These are phyloP conservation scores for Russula griseocarnosa DNA, from an alignment of 768 basidiomycete genomes.

Conservation along the genomic window DNA sequence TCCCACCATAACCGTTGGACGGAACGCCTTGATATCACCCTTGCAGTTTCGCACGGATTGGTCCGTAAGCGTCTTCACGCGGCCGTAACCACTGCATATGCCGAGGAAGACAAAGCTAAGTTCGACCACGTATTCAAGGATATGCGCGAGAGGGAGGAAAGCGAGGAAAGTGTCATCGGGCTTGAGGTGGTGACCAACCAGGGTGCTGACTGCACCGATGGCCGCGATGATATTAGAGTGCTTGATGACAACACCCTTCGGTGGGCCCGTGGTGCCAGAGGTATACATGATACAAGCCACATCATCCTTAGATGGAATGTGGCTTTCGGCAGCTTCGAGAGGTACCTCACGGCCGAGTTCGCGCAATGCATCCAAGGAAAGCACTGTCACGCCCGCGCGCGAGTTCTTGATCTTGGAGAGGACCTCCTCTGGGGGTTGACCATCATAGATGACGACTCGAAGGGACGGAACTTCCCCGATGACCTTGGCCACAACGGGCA, in stretches of 20 bases:
- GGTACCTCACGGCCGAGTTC: slow-evolving; percentile 57
- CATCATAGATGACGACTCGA: slow-evolving; percentile 83
- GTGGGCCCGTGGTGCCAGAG: slow-evolving; percentile 83
- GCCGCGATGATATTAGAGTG: slow-evolving; percentile 85
- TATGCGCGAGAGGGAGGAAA: slow-evolving; percentile 91
- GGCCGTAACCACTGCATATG: slow-evolving; percentile 82
- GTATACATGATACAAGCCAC: slow-evolving; percentile 80
- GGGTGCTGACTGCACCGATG: slow-evolving; percentile 70
- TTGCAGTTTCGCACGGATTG: slow-evolving; percentile 83
- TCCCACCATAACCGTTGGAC: slow-evolving; percentile 87
- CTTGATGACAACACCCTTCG: slow-evolving; percentile 90
- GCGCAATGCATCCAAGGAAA: slow-evolving; percentile 68
- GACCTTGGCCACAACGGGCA: slow-evolving; percentile 72
- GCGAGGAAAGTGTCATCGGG: slow-evolving; percentile 72
- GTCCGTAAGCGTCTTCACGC: slow-evolving; percentile 94
- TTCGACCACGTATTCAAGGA: slow-evolving; percentile 94
- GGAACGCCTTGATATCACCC: slow-evolving; percentile 81
- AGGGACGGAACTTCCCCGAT: slow-evolving; percentile 69
- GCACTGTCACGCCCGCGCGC: slow-evolving; percentile 56
- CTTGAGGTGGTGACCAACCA: slow-evolving; percentile 64
- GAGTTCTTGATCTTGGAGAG: slow-evolving; percentile 56
- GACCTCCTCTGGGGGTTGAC: slow-evolving; percentile 48
- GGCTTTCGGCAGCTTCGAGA: slow-evolving; percentile 46
- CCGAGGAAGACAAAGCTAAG: slow-evolving; percentile 69
- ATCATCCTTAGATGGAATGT: slow-evolving; percentile 50